Percentiles rank a stretch among this genome's conserved stretches.
Conservation (phyloP, 352 stramenopile genomes). For the Phytophthora lateralis region DNA sequence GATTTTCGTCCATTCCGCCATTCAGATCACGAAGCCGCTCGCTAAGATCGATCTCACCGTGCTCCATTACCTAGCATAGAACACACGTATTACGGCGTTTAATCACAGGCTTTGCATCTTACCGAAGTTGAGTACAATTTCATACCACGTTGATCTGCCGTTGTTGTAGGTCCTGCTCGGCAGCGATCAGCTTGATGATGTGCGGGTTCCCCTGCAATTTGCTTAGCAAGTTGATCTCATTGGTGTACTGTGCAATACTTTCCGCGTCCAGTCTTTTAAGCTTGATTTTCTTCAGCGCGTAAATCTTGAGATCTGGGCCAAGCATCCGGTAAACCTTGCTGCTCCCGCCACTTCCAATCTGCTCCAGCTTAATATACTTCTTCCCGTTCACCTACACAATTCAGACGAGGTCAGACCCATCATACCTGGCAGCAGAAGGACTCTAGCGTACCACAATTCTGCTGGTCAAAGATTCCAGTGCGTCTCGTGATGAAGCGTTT, state of each 20-base stretch:
- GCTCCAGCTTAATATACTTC: conserved; percentile 95
- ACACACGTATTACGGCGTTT: not conserved
- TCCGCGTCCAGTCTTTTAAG: conserved; percentile 91
- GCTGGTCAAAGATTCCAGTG: conserved; percentile 59
- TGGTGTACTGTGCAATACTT: conserved; percentile 95
- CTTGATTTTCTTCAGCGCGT: conserved; percentile 99
- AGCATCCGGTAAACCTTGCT: conserved; percentile 98
- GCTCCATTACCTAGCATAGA: conserved; percentile 92
- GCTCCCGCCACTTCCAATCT: conserved; percentile 97
- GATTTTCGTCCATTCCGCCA: conserved; percentile 95
- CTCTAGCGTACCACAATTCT: conserved; percentile 56
- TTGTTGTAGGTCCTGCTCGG: conserved; percentile 90
- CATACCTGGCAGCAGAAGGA: not conserved
- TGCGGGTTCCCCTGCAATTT: conserved; percentile 93
- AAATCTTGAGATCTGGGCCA: conserved; percentile 92
- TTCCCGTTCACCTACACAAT: conserved; percentile 82
- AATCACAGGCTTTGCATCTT: not conserved
- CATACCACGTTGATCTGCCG: conserved; percentile 75
- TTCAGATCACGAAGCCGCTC: conserved; percentile 88
- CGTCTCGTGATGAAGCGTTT: conserved; percentile 38
- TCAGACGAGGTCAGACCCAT: conserved; percentile 8
- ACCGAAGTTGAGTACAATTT: not conserved
- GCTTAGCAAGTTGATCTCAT: conserved; percentile 97
- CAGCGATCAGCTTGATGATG: conserved; percentile 96
- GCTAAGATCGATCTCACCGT: conserved; percentile 97